Percentiles rank a stretch among this genome's conserved stretches.
phyloP scores from a whole-genome alignment of 768 basidiomycete species.

The Russula emetica region DNA sequence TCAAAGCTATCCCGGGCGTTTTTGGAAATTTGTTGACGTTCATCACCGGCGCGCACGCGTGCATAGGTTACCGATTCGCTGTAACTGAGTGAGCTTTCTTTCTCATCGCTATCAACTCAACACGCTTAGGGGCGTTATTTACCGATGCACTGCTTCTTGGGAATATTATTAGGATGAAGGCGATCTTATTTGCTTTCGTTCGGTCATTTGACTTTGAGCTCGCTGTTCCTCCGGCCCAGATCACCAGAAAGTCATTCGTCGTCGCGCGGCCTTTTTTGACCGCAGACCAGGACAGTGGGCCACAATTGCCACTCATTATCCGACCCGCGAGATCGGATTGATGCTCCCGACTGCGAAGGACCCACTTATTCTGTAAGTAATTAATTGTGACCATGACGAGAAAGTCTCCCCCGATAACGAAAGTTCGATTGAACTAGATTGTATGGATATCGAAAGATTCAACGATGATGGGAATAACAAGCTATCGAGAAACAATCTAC shows the following conservation, averaged over 20 bases:
- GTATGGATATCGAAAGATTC: background rate
- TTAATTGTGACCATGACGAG: background rate
- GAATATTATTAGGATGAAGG: slow-evolving; percentile 28
- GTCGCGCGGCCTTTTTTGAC: slow-evolving; percentile 24
- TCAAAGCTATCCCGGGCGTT: slow-evolving; percentile 17
- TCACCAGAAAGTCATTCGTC: slow-evolving; percentile 14
- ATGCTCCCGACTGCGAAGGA: background rate
- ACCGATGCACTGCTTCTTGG: background rate
- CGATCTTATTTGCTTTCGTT: slow-evolving; percentile 29
- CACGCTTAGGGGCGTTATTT: background rate
- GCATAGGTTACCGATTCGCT: slow-evolving; percentile 28
- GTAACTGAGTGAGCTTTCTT: slow-evolving; percentile 25
- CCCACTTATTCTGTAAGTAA: background rate
- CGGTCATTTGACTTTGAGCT: slow-evolving; percentile 31
- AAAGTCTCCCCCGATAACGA: too few species aligned
- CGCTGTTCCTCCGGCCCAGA: slow-evolving; percentile 9
- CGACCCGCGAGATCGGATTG: slow-evolving; percentile 13
- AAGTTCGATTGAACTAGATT: background rate
- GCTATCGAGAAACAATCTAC: background rate
- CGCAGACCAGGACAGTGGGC: slow-evolving; percentile 7
- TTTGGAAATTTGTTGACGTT: slow-evolving; percentile 26
- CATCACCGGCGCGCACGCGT: slow-evolving; percentile 24
- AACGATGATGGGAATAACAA: background rate
- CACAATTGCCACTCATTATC: slow-evolving; percentile 27
- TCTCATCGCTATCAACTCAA: background rate